These are phyloP conservation scores for Saccharomycopsis babjevae DNA, from an alignment of 805 yeast genomes.

Conservation along the genomic window DNA sequence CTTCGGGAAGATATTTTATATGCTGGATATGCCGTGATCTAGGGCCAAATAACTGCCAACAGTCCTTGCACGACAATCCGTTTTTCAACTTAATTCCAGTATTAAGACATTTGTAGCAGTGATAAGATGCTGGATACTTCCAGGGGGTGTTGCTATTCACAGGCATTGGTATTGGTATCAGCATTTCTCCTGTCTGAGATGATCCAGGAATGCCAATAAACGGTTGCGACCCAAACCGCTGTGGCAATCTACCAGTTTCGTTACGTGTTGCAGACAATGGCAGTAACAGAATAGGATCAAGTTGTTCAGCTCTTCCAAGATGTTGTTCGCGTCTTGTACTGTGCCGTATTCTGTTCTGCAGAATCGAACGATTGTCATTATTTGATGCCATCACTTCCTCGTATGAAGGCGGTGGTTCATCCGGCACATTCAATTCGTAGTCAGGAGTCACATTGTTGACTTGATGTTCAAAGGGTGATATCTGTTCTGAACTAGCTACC, in stretches of 20 bases:
- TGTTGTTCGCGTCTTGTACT: constrained; percentile 9
- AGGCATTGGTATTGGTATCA: constrained; percentile 16
- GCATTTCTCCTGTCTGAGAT: constrained; percentile 3
- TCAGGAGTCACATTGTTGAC: background rate
- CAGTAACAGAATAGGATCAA: background rate
- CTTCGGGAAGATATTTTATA: constrained; percentile 12
- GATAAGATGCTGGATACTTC: constrained; percentile 51
- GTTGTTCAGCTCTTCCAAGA: constrained; percentile 5
- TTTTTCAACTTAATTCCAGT: constrained; percentile 56
- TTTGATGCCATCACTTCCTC: constrained; percentile 7
- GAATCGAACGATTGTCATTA: background rate
- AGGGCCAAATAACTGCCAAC: constrained; percentile 58
- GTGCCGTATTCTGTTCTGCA: background rate
- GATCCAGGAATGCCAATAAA: constrained; percentile 2
- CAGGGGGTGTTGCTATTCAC: constrained; percentile 37
- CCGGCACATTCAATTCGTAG: background rate
- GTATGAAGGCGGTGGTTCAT: constrained; percentile 12
- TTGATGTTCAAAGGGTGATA: background rate
- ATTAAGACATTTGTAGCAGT: constrained; percentile 62
- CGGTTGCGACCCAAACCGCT: background rate
- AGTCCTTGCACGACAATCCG: constrained; percentile 56
- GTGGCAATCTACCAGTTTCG: background rate
- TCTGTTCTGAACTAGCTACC: background rate
- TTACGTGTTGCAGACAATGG: background rate
- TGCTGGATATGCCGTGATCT: constrained; percentile 20